Evolutionary conservation across 116 monocot species (phyloP), one percentile per base, ranked within the genome.

Genomic region (Trichopus zeylanicus): DNA sequence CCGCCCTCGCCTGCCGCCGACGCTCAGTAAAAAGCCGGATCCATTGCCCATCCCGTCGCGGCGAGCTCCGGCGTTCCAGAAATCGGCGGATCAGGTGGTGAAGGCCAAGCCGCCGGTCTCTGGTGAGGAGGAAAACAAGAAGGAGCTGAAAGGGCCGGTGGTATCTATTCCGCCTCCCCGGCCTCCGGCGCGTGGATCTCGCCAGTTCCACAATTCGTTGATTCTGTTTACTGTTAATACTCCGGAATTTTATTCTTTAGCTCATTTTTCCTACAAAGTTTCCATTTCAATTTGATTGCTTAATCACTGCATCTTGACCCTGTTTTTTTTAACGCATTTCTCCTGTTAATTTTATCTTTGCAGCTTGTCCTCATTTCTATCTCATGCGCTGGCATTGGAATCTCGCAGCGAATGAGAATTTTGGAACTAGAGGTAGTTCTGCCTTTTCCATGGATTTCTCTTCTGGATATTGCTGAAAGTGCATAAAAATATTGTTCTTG

Each of bases 391-490:
- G 31, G 54, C 31, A 35, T 77, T 12, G 81, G 73, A 16, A 48
- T 79, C 69, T 71, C 56, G 68, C 77, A 84, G 67, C 63, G 67
- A 19, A 67, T 66, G 29, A 64, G 68, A 69, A 62, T 84, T 27
- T 31, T 78, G 51, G 76, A 75, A 67, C 84, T 92, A 35, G 73
- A 92, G 92, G 92, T 92, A 80, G n/a, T 29, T 33, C 1, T 15
- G 1, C n/a, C 42, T 0, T 42, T n/a, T 42, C 12, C 42, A 42
- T 42, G 12, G 22, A 25, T 72, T 58, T 32, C 53, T 11, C 16
- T 27, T n/a, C n/a, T n/a, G n/a, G n/a, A n/a, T n/a, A n/a, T n/a
- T n/a, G n/a, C n/a, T n/a, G n/a, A n/a, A n/a, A n/a, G n/a, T n/a
- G n/a, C n/a, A n/a, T n/a, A n/a, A n/a, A n/a, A n/a, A n/a, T n/a